A percentile compares a stretch with the other conserved stretches of the same genome.
These are phyloP conservation scores for Erodium moschatum DNA, from an alignment of 441 rosid genomes.

Conservation along the genomic window DNA sequence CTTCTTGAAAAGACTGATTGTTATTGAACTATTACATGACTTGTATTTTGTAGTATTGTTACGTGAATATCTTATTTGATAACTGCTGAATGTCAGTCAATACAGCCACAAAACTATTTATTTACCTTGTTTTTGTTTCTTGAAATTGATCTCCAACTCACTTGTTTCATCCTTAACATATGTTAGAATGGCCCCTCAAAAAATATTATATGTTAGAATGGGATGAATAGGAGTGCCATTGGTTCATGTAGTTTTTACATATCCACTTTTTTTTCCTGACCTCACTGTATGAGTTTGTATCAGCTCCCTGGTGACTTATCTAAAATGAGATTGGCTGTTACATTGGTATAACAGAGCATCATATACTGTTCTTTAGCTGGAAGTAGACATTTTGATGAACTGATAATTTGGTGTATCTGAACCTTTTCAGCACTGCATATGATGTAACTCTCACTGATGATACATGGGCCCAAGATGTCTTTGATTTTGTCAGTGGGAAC, in stretches of 20 bases:
- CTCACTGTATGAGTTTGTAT: background rate
- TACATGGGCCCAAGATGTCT: conserved; percentile 54
- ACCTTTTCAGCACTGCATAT: conserved; percentile 57
- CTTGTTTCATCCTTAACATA: background rate
- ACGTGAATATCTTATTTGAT: background rate
- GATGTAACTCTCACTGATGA: conserved; percentile 65
- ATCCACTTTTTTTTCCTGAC: background rate
- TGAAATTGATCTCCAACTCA: background rate
- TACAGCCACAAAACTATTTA: background rate
- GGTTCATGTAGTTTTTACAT: background rate
- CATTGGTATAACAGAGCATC: background rate
- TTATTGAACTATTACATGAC: background rate
- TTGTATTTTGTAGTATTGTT: background rate
- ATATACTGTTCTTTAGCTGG: background rate
- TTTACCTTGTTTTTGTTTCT: background rate
- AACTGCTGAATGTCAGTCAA: background rate
- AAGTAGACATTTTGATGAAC: background rate
- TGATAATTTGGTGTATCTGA: background rate
- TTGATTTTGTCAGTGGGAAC: conserved; percentile 62
- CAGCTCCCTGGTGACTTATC: background rate
- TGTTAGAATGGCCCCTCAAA: no score
- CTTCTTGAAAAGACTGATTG: background rate
- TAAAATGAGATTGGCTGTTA: background rate
- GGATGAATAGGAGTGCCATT: background rate
- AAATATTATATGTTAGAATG: no score